Evolutionary conservation across 164 flowering plant genomes (phyloP).

Genomic region (Houttuynia cordata): DNA sequence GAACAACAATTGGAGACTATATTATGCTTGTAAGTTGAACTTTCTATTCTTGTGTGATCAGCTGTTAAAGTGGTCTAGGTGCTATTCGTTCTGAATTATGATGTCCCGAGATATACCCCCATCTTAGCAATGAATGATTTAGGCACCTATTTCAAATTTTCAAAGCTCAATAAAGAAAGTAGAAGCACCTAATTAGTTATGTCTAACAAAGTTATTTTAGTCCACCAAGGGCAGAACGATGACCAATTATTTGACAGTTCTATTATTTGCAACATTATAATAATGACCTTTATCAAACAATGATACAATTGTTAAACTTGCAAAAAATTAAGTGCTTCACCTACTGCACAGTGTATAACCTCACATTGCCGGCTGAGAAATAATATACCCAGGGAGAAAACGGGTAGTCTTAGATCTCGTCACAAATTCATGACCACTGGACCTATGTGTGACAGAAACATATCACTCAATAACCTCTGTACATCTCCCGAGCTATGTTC

Average conservation of each 20-base stretch:
- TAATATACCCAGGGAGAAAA: neutral
- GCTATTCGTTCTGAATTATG: no score
- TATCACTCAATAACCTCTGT: slow-evolving; percentile 42
- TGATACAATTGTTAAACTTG: neutral
- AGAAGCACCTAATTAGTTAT: no score
- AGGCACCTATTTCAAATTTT: no score
- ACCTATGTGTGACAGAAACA: slow-evolving; percentile 73
- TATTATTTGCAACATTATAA: neutral
- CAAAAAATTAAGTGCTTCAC: neutral
- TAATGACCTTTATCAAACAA: neutral
- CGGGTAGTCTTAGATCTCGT: slow-evolving; percentile 1
- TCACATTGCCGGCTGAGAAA: neutral
- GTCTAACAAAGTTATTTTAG: no score
- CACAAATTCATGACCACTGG: slow-evolving; percentile 51
- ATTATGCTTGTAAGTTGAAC: no score
- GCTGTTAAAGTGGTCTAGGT: no score
- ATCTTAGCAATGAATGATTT: no score
- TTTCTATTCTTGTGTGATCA: no score
- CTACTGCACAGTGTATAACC: neutral
- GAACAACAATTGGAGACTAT: no score
- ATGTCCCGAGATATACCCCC: no score
- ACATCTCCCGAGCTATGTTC: slow-evolving; percentile 92
- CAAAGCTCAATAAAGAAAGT: no score
- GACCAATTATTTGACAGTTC: neutral
- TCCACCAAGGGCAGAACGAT: no score